Evolutionary conservation across 2,329 filamentous ascomycete species (phyloP).

Genomic region (Aureobasidium uvarum): DNA sequence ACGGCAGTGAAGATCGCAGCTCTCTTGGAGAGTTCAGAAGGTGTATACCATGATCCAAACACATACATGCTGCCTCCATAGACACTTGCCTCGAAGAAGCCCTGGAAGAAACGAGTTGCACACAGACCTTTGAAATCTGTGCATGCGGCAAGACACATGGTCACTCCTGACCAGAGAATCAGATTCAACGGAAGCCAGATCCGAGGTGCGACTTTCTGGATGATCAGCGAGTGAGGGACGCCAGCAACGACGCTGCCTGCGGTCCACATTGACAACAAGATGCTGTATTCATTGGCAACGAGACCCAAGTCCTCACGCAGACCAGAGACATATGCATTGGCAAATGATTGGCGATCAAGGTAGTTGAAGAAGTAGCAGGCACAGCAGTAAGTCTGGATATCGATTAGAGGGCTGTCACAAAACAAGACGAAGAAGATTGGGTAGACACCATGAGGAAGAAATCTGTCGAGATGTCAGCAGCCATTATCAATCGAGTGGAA

Average conservation of each 20-base stretch:
- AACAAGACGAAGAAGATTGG: rapidly evolving
- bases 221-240: slow-evolving; percentile 60
- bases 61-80: slow-evolving; percentile 46
- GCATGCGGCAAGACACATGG: slow-evolving; percentile 54
- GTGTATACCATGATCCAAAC: slow-evolving; percentile 60
- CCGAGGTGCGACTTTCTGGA: slow-evolving; percentile 63
- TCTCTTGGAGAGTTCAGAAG: slow-evolving; percentile 59
- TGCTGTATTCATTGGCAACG: slow-evolving; percentile 51
- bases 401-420: background rate
- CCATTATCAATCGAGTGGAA: rapidly evolving
- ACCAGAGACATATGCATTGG: slow-evolving; percentile 56
- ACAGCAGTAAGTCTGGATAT: background rate
- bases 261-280: slow-evolving; percentile 36
- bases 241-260: slow-evolving; percentile 55
- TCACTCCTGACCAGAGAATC: slow-evolving; percentile 62
- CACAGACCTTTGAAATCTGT: slow-evolving; percentile 29
- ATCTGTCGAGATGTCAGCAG: background rate
- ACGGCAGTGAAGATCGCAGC: slow-evolving; percentile 61
- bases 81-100: slow-evolving; percentile 52
- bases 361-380: slow-evolving; percentile 31
- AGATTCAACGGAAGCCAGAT: slow-evolving; percentile 61
- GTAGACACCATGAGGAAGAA: background rate
- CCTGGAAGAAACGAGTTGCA: slow-evolving; percentile 44
- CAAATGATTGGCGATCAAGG: slow-evolving; percentile 53
- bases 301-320: slow-evolving; percentile 54